Evolutionary conservation across 225 moss, liverwort and hornwort genomes (phyloP).

Genomic region (Anthoceros angustus): DNA sequence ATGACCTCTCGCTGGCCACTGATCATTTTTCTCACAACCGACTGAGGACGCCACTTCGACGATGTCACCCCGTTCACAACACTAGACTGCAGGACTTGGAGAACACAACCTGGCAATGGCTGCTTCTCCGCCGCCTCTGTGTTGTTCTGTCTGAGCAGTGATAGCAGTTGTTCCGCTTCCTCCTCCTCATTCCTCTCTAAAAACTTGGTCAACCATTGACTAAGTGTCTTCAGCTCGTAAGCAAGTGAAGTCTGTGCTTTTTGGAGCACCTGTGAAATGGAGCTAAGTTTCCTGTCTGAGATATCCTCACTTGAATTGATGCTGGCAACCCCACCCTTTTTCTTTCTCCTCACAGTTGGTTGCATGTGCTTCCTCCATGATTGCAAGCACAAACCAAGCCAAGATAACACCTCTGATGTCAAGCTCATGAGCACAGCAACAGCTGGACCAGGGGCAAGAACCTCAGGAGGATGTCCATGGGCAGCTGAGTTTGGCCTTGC

Average conservation of each 20-base stretch:
- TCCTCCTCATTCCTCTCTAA: neutral
- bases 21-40: neutral
- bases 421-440: constrained; percentile 32
- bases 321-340: constrained; percentile 26
- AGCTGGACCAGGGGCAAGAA: constrained; percentile 22
- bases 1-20: neutral
- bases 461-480: neutral
- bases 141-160: neutral
- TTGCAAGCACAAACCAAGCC: constrained; percentile 73
- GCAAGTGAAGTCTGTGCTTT: neutral
- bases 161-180: neutral
- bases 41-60: neutral
- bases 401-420: constrained; percentile 64
- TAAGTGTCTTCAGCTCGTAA: neutral
- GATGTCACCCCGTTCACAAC: neutral
- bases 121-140: neutral
- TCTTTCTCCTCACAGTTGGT: constrained; percentile 60
- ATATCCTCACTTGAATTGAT: neutral
- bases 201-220: neutral
- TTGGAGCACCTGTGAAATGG: neutral
- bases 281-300: neutral
- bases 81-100: neutral
- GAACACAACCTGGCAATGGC: neutral
- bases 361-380: constrained; percentile 64
- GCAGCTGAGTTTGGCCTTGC: constrained; percentile 1